Percentiles rank a stretch among this genome's conserved stretches.
Conservation (phyloP, 129 eudicot genomes). For the carrot (Daucus carota) region DNA sequence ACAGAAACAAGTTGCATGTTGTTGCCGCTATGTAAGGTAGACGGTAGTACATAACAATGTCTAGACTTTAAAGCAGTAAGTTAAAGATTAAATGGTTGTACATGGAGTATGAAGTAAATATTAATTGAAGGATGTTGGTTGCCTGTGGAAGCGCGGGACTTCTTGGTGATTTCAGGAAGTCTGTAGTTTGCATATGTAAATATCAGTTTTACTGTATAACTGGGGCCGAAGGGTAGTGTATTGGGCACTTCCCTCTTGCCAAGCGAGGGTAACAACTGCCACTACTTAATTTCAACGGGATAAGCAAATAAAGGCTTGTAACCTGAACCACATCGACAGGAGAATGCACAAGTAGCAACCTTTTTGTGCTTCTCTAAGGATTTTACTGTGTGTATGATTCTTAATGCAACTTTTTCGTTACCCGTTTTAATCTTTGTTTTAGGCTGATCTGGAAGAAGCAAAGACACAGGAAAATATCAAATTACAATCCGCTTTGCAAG, state of each 20-base stretch:
- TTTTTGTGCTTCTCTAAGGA: not conserved
- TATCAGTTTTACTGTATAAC: not conserved
- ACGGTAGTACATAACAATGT: not conserved
- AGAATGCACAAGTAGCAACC: not conserved
- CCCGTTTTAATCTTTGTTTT: constrained; percentile 11
- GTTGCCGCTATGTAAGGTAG: not conserved
- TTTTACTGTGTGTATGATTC: not conserved
- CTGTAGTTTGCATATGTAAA: not conserved
- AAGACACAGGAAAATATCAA: constrained; percentile 64
- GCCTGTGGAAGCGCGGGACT: not conserved
- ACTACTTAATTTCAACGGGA: not conserved
- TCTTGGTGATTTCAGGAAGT: not conserved
- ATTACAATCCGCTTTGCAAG: constrained; percentile 68
- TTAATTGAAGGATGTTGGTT: not conserved
- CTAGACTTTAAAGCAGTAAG: not conserved
- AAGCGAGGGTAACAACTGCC: not conserved
- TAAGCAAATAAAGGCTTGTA: not conserved
- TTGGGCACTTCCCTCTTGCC: not conserved
- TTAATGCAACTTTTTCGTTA: not conserved
- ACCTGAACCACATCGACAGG: not conserved
- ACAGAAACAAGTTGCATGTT: not conserved
- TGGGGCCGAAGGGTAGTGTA: not conserved
- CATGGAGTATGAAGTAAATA: not conserved
- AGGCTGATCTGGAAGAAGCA: constrained; percentile 83
- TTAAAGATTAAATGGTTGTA: not conserved